A percentile compares a stretch with the other conserved stretches of the same genome.
Conservation (phyloP, 805 yeast species). For the Wickerhamiella allomyrinae region DNA sequence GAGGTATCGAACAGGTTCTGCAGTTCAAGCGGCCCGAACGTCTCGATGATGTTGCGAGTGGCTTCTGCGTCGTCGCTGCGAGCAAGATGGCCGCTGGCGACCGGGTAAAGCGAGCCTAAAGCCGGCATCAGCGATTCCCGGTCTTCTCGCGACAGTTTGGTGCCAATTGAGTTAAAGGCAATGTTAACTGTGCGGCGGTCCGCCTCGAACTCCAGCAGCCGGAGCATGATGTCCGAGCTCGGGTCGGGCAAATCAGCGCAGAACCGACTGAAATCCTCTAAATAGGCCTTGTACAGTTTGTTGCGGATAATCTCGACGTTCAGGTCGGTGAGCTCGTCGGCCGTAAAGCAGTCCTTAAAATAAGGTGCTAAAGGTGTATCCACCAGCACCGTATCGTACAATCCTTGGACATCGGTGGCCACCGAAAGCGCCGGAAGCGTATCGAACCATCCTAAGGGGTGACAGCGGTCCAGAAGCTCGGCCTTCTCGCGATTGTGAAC, state of each 20-base stretch:
- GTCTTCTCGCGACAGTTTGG: conserved; percentile 64
- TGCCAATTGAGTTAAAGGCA: conserved; percentile 73
- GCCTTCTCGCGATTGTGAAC: conserved; percentile 84
- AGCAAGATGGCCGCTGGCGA: conserved; percentile 50
- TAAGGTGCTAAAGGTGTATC: conserved; percentile 98
- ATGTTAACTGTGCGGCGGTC: conserved; percentile 91
- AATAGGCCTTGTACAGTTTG: conserved; percentile 78
- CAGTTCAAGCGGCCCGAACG: conserved; percentile 18
- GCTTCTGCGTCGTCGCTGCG: conserved; percentile 76
- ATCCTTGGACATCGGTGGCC: conserved; percentile 88
- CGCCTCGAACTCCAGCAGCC: conserved; percentile 76
- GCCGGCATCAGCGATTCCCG: conserved; percentile 61
- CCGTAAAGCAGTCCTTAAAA: conserved; percentile 69
- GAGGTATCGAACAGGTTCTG: conserved; percentile 34
- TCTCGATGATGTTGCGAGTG: conserved; percentile 33
- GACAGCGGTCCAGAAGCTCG: conserved; percentile 81
- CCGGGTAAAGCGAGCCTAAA: conserved; percentile 69
- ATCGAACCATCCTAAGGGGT: conserved; percentile 97
- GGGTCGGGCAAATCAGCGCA: conserved; percentile 56
- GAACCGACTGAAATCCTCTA: conserved; percentile 72
- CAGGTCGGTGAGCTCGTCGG: conserved; percentile 83
- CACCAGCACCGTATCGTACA: conserved; percentile 80
- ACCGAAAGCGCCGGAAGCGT: conserved; percentile 89
- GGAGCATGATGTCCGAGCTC: conserved; percentile 65
- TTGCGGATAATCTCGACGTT: conserved; percentile 92